A percentile compares a stretch with the other conserved stretches of the same genome.
Conservation (phyloP, 305 asterid species). For the Fraxinus ornus region DNA sequence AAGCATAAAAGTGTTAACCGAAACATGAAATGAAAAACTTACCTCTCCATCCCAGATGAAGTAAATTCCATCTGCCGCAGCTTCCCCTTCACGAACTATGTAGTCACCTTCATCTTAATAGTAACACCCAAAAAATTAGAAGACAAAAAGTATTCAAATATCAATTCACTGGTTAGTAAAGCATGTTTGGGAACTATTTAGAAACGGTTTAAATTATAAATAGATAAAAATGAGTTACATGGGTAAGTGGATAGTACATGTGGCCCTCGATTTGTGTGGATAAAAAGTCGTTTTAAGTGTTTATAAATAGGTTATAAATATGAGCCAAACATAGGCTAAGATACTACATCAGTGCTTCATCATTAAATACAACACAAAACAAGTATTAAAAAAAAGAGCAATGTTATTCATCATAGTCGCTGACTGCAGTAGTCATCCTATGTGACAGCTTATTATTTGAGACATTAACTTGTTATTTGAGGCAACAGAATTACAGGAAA, state of each 20-base stretch:
- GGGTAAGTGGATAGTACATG: not conserved
- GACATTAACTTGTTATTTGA: too few species aligned
- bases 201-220: not conserved
- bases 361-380: not conserved
- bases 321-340: too few species aligned
- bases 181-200: not conserved
- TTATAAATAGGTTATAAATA: too few species aligned
- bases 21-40: conserved; percentile 20
- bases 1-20: conserved; percentile 18
- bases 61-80: conserved; percentile 60
- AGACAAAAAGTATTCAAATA: conserved; percentile 13
- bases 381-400: not conserved
- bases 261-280: not conserved
- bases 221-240: too few species aligned
- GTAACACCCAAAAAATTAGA: conserved; percentile 23
- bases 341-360: too few species aligned
- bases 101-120: conserved; percentile 67
- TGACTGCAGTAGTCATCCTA: too few species aligned
- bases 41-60: conserved; percentile 95
- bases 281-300: not conserved
- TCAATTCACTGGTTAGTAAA: not conserved
- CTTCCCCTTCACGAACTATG: conserved; percentile 82
- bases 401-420: too few species aligned
- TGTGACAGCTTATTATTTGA: too few species aligned
- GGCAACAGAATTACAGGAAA: too few species aligned